Conservation (phyloP, 805 yeast genomes). For the Hanseniaspora valbyensis region DNA sequence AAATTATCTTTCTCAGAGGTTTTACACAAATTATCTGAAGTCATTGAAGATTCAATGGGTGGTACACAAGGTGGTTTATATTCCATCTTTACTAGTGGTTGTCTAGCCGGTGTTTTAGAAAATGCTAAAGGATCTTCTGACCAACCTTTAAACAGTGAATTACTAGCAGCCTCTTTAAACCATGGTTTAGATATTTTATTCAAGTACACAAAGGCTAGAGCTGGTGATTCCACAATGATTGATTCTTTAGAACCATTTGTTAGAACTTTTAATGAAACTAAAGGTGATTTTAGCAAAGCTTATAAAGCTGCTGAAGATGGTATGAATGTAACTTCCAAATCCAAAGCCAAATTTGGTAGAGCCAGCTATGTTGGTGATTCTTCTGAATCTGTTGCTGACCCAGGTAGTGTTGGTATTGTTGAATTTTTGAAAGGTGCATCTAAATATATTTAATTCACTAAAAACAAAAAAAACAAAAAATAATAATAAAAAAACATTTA, state of each 20-base stretch:
- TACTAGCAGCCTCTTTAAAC: conserved; percentile 40
- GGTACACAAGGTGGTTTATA: conserved; percentile 94
- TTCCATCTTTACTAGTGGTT: conserved; percentile 71
- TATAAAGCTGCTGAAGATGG: conserved; percentile 61
- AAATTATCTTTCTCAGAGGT: conserved; percentile 42
- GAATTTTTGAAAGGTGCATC: conserved; percentile 36
- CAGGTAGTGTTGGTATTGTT: conserved; percentile 85
- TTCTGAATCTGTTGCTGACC: conserved; percentile 59
- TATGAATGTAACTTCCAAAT: conserved; percentile 59
- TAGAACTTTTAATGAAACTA: conserved; percentile 41
- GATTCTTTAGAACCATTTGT: conserved; percentile 87
- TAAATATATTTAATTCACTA: not conserved
- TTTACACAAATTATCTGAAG: conserved; percentile 56
- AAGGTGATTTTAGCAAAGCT: conserved; percentile 45
- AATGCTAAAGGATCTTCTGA: conserved; percentile 19
- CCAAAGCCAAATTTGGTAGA: conserved; percentile 83
- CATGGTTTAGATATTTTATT: conserved; percentile 61
- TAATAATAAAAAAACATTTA: not conserved
- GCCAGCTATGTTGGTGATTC: conserved; percentile 85
- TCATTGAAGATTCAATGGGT: conserved; percentile 88
- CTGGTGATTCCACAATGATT: conserved; percentile 78
- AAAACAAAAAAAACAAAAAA: not conserved
- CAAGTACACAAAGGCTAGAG: conserved; percentile 79
- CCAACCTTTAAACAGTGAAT: conserved; percentile 25
- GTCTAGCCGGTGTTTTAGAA: conserved; percentile 43